Evolutionary conservation across 2,329 filamentous ascomycete genomes (phyloP).

Genomic region (Dichotomopilus funicola): DNA sequence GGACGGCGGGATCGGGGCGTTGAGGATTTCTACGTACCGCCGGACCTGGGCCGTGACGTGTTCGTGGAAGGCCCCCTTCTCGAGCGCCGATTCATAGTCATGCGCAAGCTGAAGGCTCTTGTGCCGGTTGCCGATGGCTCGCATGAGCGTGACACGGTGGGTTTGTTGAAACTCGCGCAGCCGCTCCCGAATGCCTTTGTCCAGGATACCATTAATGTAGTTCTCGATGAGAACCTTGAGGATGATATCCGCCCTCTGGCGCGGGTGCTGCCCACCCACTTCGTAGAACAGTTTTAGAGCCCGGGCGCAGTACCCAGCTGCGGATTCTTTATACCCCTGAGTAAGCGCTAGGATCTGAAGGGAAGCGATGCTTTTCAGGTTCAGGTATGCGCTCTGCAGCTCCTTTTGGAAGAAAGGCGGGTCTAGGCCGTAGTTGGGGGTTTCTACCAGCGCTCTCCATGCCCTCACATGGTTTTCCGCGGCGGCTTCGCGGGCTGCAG

Average conservation of each 20-base stretch:
- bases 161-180: constrained; percentile 32
- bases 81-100: constrained; percentile 49
- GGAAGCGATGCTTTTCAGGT: constrained; percentile 45
- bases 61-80: constrained; percentile 40
- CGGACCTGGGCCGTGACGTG: constrained; percentile 33
- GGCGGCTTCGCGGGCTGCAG: constrained; percentile 31
- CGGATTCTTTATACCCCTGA: constrained; percentile 48
- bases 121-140: constrained; percentile 42
- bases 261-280: constrained; percentile 26
- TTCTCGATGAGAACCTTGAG: constrained; percentile 31
- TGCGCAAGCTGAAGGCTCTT: constrained; percentile 49
- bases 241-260: constrained; percentile 19
- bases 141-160: constrained; percentile 29
- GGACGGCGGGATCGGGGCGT: constrained; percentile 28
- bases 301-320: constrained; percentile 43
- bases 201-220: constrained; percentile 49
- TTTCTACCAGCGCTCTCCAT: constrained; percentile 43
- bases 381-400: constrained; percentile 42
- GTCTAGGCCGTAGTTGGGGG: constrained; percentile 37
- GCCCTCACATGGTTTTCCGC: constrained; percentile 32
- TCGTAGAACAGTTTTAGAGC: constrained; percentile 35
- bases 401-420: constrained; percentile 47
- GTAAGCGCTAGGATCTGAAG: constrained; percentile 48
- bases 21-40: constrained; percentile 47
- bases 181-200: constrained; percentile 38